Percentiles rank a stretch among this genome's conserved stretches.
These are phyloP conservation scores for Fusarium nematophilum DNA, from an alignment of 2,329 filamentous ascomycete genomes.

Conservation along the genomic window DNA sequence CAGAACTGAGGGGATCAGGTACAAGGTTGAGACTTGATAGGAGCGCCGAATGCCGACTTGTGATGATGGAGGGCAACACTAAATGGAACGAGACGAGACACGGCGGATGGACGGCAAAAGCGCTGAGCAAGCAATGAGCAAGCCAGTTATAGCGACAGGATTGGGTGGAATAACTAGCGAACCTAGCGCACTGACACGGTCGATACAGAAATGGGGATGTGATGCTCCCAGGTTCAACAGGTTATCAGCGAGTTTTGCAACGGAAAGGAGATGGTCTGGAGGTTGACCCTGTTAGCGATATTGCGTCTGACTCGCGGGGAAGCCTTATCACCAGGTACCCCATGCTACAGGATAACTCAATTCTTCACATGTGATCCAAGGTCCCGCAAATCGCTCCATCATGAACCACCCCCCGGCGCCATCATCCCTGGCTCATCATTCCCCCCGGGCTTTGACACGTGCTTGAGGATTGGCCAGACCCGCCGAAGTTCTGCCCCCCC, in stretches of 20 bases:
- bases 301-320: constrained; percentile 31
- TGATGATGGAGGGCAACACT: constrained; percentile 6
- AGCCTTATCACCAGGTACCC: constrained; percentile 31
- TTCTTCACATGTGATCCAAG: constrained; percentile 43
- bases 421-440: constrained; percentile 23
- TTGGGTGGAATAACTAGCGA: constrained; percentile 23
- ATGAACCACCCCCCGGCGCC: not conserved
- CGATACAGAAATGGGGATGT: constrained; percentile 24
- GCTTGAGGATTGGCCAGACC: constrained; percentile 28
- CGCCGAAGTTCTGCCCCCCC: constrained; percentile 10
- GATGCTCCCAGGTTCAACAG: constrained; percentile 6
- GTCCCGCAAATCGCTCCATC: constrained; percentile 18
- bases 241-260: constrained; percentile 6
- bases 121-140: constrained; percentile 20
- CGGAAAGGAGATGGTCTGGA: constrained; percentile 15
- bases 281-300: constrained; percentile 33
- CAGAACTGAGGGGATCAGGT: constrained; percentile 16
- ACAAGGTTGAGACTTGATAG: constrained; percentile 14
- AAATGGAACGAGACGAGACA: not conserved
- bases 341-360: constrained; percentile 3
- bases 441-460: constrained; percentile 45
- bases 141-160: constrained; percentile 17
- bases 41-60: constrained; percentile 34
- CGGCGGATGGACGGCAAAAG: not conserved
- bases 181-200: constrained; percentile 20